A percentile compares a stretch with the other conserved stretches of the same genome.
Conservation (phyloP, 1,284 basidiomycete species). For the Fomitopsis palustris region DNA sequence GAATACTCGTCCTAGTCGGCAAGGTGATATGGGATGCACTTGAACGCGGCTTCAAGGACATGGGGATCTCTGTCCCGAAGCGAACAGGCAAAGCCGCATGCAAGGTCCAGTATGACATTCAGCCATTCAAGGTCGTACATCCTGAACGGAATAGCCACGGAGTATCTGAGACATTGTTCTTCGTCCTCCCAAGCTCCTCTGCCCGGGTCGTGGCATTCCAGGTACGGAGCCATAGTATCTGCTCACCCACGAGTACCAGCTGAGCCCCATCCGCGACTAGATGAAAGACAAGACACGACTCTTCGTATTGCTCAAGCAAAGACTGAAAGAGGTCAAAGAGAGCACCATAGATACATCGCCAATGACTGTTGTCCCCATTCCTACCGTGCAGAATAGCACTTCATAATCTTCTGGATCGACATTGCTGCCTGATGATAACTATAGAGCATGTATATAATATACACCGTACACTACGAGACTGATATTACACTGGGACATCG, state of each 20-base stretch:
- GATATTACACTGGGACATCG: slow-evolving; percentile 5
- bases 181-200: slow-evolving; percentile 65
- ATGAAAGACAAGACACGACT: slow-evolving; percentile 28
- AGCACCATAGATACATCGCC: slow-evolving; percentile 22
- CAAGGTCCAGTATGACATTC: slow-evolving; percentile 30
- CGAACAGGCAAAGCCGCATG: not conserved
- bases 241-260: not conserved
- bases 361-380: slow-evolving; percentile 16
- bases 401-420: not conserved
- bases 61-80: not conserved
- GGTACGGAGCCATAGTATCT: slow-evolving; percentile 31
- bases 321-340: slow-evolving; percentile 21
- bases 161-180: slow-evolving; percentile 55
- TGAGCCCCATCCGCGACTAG: slow-evolving; percentile 13
- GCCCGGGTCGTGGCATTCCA: slow-evolving; percentile 61
- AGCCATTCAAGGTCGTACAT: slow-evolving; percentile 48
- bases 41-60: slow-evolving; percentile 10
- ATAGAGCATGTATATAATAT: slow-evolving; percentile 2
- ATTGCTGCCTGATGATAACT: not conserved
- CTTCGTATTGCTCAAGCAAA: slow-evolving; percentile 24
- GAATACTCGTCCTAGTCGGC: slow-evolving; percentile 70
- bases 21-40: slow-evolving; percentile 58
- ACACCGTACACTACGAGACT: slow-evolving; percentile 4
- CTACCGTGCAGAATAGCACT: not conserved
- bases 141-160: slow-evolving; percentile 4